Evolutionary conservation across 164 flowering plant species (phyloP), one percentile per base, ranked within the genome.

Genomic region (Tetrastigma voinierianum): DNA sequence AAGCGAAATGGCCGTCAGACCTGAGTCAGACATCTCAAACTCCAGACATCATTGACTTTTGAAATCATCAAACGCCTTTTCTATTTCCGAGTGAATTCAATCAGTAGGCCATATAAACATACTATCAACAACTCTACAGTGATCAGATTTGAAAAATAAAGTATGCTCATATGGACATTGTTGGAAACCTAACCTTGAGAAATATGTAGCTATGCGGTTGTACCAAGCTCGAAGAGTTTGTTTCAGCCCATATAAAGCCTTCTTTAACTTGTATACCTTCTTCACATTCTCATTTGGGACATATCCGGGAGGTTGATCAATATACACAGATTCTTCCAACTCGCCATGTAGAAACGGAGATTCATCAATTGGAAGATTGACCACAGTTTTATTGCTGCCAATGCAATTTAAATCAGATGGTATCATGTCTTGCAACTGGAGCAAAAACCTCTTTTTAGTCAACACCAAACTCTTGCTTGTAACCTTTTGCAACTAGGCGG

Each of bases 381-480:
- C 59, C 68, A 62, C 8, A 24, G 25, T 40, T 63, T 57, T 43
- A 64, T 32, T 4, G 72, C 60, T 1, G 59, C 66, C 9, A 68
- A 21, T n/a, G 66, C 43, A 21, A 68, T 0, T 63, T 23, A 48
- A 52, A 15, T 51, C 59, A 17, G 20, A 64, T 53, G 11, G 59
- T 64, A 16, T 64, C 59, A 17, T 25, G 59, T 44, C 57, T 64
- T 25, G 46, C 67, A 23, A 51, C 57, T 10, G 57, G n/a, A 46
- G 72, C 19, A 62, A 69, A 69, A 0, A 62, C 72, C 13, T 63
- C 59, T 17, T 54, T 25, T 55, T 69, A 69, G 43, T 69, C 62
- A 17, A 44, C 25, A 3, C 72, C 72, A 6, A 9, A 23, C 18
- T 47, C 3, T 46, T 69, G 57, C 18, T 46, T 25, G 40, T 69